Base-by-base conservation (phyloP, 164 flowering plant genomes). In the Vitis riparia region DNA sequence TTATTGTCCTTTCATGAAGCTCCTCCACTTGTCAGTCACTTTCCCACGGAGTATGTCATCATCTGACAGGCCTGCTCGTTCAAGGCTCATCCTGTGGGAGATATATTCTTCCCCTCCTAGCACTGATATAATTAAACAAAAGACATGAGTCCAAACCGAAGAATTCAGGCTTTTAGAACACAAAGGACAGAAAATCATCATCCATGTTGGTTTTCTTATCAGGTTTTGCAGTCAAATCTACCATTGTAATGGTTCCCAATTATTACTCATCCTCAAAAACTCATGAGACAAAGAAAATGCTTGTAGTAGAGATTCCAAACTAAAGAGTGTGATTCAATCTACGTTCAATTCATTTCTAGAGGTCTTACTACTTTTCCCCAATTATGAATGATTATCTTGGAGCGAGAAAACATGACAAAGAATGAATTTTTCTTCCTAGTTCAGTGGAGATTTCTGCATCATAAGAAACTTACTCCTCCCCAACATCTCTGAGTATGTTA, bases 1-100 rank as follows among this genome's bases (percentile, higher is more conserved):
- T 73, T 63, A 81, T 81, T 81, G 84, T 9, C 62, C 67, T 68
- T 73, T 81, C 84, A 81, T 81, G 67, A 81, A 81, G 49, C 9
- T 73, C 23, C 82, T 37, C 84, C 84, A 81, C 51, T 78, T 81
- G 37, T 78, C 84, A 2, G 84, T 81, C 57, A 81, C 84, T 68
- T 71, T 51, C 17, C 77, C 80, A 4, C 61, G 48, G 57, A 81
- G 73, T 47, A 81, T 78, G 62, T 78, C 81, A 1, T 80, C 84
- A 12, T 77, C 81, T 9, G 79, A 75, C 5, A 80, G 68, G 5
- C 84, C 81, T 0, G 84, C 76, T 0, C 8, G 72, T n/a, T 67
- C 66, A 0, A 80, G n/a, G 66, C 65, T 81, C 84, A 53, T 81
- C 84, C 63, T 75, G 84, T 2, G 84, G 84, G n/a, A 81, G 81